These are phyloP conservation scores for Bombardia bombarda DNA, from an alignment of 495 filamentous ascomycete species.

Conservation along the genomic window DNA sequence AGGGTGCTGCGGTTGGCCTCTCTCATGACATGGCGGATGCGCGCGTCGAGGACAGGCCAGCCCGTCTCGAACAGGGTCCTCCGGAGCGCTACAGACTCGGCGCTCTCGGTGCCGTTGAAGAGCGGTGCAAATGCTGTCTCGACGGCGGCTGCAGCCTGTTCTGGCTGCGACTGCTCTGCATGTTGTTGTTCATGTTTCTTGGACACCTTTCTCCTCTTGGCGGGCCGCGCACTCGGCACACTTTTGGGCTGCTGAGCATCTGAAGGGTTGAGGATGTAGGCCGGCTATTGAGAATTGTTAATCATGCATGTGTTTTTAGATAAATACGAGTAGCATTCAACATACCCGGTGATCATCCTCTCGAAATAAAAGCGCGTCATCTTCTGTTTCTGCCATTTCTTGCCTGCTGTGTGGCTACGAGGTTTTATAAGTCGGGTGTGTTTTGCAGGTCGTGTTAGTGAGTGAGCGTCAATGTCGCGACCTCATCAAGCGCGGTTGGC, in stretches of 20 bases:
- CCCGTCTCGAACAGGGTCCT: slow-evolving; percentile 53
- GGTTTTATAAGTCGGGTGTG: no score
- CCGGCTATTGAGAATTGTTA: slow-evolving; percentile 37
- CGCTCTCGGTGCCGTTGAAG: slow-evolving; percentile 53
- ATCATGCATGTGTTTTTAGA: neutral
- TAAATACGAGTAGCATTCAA: neutral
- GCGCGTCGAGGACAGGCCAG: slow-evolving; percentile 60
- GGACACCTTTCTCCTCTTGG: slow-evolving; percentile 56
- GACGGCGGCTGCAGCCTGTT: neutral
- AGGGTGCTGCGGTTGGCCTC: slow-evolving; percentile 55
- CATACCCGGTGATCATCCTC: slow-evolving; percentile 28
- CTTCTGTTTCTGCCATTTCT: slow-evolving; percentile 3
- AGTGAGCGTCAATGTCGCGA: no score
- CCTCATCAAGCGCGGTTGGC: no score
- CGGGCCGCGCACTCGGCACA: slow-evolving; percentile 25
- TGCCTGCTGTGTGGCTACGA: no score
- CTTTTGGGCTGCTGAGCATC: slow-evolving; percentile 9
- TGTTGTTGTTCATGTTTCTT: slow-evolving; percentile 8
- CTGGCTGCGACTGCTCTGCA: neutral
- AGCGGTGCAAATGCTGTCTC: slow-evolving; percentile 48
- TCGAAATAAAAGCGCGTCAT: slow-evolving; percentile 10
- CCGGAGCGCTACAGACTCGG: slow-evolving; percentile 44
- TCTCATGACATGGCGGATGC: slow-evolving; percentile 55
- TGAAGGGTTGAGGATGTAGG: slow-evolving; percentile 60
- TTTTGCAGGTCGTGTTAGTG: no score